Conservation (phyloP, 23 red algal species). For the Rhodosorus marinus region DNA sequence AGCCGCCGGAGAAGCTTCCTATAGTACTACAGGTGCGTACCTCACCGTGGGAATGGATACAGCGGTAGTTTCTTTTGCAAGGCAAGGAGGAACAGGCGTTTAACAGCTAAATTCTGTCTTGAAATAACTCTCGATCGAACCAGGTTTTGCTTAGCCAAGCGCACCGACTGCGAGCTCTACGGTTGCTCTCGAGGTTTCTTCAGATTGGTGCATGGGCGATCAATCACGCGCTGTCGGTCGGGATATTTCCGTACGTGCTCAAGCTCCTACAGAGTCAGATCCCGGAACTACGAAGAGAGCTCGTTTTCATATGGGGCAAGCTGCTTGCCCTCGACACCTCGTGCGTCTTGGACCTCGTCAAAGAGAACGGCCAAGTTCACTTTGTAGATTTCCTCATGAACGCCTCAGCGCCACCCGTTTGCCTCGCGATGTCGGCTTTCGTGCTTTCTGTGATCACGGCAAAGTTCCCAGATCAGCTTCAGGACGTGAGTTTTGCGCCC, state of each 20-base stretch:
- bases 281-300: constrained; percentile 27
- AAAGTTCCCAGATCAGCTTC: background rate
- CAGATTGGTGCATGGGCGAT: constrained; percentile 65
- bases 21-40: constrained; percentile 78
- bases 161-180: constrained; percentile 50
- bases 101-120: too few relatives aligned
- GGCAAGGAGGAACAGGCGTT: too few relatives aligned
- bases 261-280: constrained; percentile 37
- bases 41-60: too few relatives aligned
- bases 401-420: constrained; percentile 13
- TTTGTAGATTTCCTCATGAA: constrained; percentile 43
- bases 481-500: constrained; percentile 1
- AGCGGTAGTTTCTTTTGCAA: too few relatives aligned
- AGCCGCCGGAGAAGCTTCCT: constrained; percentile 78
- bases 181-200: constrained; percentile 66
- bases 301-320: constrained; percentile 99
- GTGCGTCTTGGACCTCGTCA: constrained; percentile 44
- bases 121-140: too few relatives aligned
- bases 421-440: constrained; percentile 49
- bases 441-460: constrained; percentile 42
- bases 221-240: constrained; percentile 65
- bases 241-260: constrained; percentile 86
- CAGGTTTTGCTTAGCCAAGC: constrained; percentile 47
- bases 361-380: constrained; percentile 36
- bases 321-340: constrained; percentile 66